Conservation (phyloP, 1,139 yeast species). For the Pichia sp. region DNA sequence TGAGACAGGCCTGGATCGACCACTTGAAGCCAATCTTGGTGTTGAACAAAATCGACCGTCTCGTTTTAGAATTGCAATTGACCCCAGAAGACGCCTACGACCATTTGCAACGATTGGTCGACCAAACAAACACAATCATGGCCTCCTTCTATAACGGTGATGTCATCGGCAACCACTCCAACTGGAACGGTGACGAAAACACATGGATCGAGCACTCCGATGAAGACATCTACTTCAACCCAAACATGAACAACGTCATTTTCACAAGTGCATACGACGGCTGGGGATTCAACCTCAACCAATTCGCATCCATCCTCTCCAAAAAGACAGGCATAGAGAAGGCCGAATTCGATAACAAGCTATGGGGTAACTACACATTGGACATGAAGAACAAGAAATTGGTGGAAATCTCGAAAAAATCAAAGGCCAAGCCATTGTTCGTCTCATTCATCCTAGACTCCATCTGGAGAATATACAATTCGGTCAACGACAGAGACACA, state of each 20-base stretch:
- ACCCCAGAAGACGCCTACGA: constrained; percentile 83
- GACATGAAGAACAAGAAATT: constrained; percentile 91
- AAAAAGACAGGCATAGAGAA: constrained; percentile 84
- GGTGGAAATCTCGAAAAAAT: constrained; percentile 53
- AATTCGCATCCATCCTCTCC: constrained; percentile 85
- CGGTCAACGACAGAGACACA: constrained; percentile 61
- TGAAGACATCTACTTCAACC: constrained; percentile 83
- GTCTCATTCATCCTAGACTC: constrained; percentile 86
- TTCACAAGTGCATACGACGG: constrained; percentile 96
- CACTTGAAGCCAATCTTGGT: constrained; percentile 85
- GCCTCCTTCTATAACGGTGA: constrained; percentile 95
- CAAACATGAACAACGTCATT: constrained; percentile 86
- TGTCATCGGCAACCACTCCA: constrained; percentile 84
- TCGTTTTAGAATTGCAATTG: constrained; percentile 77
- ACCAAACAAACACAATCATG: constrained; percentile 92
- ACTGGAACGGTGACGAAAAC: constrained; percentile 51
- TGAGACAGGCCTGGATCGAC: constrained; percentile 96
- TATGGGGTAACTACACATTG: constrained; percentile 93
- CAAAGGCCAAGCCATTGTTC: constrained; percentile 71
- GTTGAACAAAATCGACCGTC: constrained; percentile 89
- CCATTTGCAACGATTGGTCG: constrained; percentile 75
- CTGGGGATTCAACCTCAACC: constrained; percentile 94
- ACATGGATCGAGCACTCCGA: constrained; percentile 78
- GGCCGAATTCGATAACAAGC: constrained; percentile 73
- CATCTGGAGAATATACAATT: constrained; percentile 89